Evolutionary conservation across 352 stramenopile species (phyloP).

Genomic region (Pythium biforme): DNA sequence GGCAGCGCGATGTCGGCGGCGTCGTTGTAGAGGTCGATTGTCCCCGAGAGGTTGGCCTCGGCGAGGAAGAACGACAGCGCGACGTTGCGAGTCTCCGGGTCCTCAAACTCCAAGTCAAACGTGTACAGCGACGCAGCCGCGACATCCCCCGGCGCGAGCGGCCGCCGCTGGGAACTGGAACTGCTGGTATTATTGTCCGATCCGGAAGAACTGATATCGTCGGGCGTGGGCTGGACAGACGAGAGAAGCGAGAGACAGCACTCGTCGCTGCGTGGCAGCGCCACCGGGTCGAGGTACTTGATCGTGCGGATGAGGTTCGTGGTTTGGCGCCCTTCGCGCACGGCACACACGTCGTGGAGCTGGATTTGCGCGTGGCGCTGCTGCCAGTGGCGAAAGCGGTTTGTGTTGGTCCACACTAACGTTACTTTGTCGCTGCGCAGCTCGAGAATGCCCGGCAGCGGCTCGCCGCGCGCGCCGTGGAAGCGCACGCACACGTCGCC

Average conservation of each 20-base stretch:
- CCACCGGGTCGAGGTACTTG: slow-evolving; percentile 60
- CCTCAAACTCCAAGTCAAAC: slow-evolving; percentile 78
- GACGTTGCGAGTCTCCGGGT: slow-evolving; percentile 44
- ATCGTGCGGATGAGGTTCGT: slow-evolving; percentile 82
- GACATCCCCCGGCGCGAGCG: slow-evolving; percentile 3
- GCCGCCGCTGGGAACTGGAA: slow-evolving; percentile 1
- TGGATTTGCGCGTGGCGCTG: slow-evolving; percentile 31
- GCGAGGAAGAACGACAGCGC: slow-evolving; percentile 61
- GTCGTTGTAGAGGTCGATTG: slow-evolving; percentile 42
- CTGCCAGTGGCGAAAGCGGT: slow-evolving; percentile 33
- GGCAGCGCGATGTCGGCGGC: slow-evolving; percentile 55
- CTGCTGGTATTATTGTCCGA: neutral
- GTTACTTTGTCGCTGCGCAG: slow-evolving; percentile 65
- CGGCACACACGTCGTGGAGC: slow-evolving; percentile 51
- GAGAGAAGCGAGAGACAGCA: slow-evolving; percentile 57
- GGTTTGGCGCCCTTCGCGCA: slow-evolving; percentile 68
- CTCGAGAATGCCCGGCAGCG: slow-evolving; percentile 49
- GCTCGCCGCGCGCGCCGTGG: slow-evolving; percentile 51
- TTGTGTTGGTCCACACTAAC: slow-evolving; percentile 54
- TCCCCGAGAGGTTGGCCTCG: slow-evolving; percentile 43
- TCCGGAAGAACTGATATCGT: neutral
- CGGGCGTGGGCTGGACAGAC: slow-evolving; percentile 2
- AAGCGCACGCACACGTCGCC: slow-evolving; percentile 43
- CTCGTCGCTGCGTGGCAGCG: slow-evolving; percentile 60
- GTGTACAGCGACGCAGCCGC: slow-evolving; percentile 27